Evolutionary conservation across 768 basidiomycete species (phyloP).

Genomic region (Pulveroboletus sp.): DNA sequence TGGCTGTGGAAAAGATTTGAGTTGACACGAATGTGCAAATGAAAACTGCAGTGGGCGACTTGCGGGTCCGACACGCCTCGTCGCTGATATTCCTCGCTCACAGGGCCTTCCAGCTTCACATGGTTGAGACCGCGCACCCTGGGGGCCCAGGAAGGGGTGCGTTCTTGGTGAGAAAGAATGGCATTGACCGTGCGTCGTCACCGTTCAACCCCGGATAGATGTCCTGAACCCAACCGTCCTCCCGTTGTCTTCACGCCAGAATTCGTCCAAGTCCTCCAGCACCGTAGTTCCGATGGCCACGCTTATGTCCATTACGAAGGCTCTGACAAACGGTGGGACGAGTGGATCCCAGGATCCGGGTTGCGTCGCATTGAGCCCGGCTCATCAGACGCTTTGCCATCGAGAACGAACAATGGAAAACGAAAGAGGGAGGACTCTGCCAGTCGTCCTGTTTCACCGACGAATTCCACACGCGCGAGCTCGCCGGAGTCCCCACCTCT

Average conservation of each 20-base stretch:
- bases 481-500: constrained; percentile 11
- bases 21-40: background rate
- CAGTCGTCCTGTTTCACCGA: constrained; percentile 15
- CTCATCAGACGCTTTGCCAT: constrained; percentile 14
- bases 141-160: constrained; percentile 3
- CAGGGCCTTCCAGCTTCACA: constrained; percentile 3
- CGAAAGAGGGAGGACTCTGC: constrained; percentile 24
- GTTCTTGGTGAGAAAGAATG: constrained; percentile 32
- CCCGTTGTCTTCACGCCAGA: constrained; percentile 26
- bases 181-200: constrained; percentile 33
- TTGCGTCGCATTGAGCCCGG: constrained; percentile 31
- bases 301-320: constrained; percentile 71
- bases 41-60: background rate
- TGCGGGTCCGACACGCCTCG: constrained; percentile 4
- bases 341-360: constrained; percentile 55
- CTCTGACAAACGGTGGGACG: constrained; percentile 68
- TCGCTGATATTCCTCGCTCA: background rate
- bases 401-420: constrained; percentile 30
- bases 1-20: too few species aligned
- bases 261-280: constrained; percentile 50
- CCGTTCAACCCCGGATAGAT: constrained; percentile 7
- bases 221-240: constrained; percentile 7
- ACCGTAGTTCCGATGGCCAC: constrained; percentile 38
- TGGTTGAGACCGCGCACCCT: constrained; percentile 17
- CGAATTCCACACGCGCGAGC: constrained; percentile 21